A percentile compares a stretch with the other conserved stretches of the same genome.
Evolutionary conservation across 441 rosid genomes (phyloP).

Genomic region (Omphalea diandra): DNA sequence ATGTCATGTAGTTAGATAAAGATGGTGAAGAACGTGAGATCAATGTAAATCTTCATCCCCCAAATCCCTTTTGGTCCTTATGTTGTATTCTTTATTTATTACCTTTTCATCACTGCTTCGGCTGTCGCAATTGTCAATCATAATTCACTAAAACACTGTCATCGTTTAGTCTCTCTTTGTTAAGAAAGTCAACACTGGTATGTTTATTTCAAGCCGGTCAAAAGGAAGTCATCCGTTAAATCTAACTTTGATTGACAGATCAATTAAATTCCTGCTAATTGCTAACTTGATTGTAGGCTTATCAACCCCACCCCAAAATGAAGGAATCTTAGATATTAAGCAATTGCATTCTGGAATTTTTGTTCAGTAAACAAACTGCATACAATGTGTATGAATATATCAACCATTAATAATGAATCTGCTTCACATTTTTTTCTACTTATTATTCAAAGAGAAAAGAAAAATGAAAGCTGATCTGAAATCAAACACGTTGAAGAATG

Average conservation of each 20-base stretch:
- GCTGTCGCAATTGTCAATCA: neutral
- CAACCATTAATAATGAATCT: too few species aligned
- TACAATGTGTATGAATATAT: too few species aligned
- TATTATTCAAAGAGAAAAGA: neutral
- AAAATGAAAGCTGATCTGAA: neutral
- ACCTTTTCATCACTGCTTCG: neutral
- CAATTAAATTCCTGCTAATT: neutral
- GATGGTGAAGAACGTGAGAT: constrained; percentile 95
- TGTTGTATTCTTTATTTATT: neutral
- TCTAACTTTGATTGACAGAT: neutral
- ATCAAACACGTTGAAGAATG: neutral
- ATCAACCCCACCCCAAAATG: neutral
- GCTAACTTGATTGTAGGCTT: neutral
- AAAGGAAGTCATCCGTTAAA: neutral
- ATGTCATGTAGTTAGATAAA: constrained; percentile 66
- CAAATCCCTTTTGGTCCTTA: neutral
- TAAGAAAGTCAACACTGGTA: neutral
- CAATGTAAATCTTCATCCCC: constrained; percentile 45
- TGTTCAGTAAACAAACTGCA: neutral
- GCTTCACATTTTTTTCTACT: too few species aligned
- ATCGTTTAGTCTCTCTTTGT: neutral
- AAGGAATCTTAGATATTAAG: neutral
- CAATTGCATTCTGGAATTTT: neutral
- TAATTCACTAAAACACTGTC: neutral
- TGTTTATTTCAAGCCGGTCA: too few species aligned